Conservation (phyloP, 2,329 filamentous ascomycete species). For the Mollisiaceae sp. region DNA sequence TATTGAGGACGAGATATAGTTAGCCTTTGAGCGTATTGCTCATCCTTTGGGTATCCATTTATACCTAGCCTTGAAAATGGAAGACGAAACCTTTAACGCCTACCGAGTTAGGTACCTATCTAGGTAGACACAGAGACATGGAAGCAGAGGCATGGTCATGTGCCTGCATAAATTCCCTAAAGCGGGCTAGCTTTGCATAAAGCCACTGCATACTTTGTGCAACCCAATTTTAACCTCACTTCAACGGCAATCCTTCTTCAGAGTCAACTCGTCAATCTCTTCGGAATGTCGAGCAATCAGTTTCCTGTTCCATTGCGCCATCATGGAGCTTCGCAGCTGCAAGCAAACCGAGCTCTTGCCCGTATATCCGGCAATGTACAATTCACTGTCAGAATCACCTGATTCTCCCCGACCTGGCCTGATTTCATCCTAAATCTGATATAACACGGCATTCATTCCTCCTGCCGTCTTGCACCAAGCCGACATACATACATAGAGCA, state of each 20-base stretch:
- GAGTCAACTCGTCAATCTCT: background rate
- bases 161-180: background rate
- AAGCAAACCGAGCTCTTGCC: background rate
- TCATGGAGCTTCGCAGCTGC: background rate
- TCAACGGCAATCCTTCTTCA: background rate
- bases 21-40: too few species aligned
- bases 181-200: background rate
- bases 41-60: too few species aligned
- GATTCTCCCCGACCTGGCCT: constrained; percentile 6
- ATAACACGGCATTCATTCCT: constrained; percentile 2
- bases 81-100: background rate
- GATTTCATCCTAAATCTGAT: constrained; percentile 1
- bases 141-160: background rate
- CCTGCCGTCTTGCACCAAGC: background rate
- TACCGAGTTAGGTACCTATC: too few species aligned
- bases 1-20: too few species aligned
- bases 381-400: constrained; percentile 5
- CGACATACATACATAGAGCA: background rate
- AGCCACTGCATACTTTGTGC: background rate
- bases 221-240: background rate
- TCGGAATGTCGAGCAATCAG: background rate
- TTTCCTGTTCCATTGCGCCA: background rate
- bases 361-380: background rate
- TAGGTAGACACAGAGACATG: too few species aligned
- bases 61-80: background rate